A percentile compares a stretch with the other conserved stretches of the same genome.
Evolutionary conservation across 2,329 filamentous ascomycete species (phyloP).

Genomic region (Pyrenophora seminiperda): DNA sequence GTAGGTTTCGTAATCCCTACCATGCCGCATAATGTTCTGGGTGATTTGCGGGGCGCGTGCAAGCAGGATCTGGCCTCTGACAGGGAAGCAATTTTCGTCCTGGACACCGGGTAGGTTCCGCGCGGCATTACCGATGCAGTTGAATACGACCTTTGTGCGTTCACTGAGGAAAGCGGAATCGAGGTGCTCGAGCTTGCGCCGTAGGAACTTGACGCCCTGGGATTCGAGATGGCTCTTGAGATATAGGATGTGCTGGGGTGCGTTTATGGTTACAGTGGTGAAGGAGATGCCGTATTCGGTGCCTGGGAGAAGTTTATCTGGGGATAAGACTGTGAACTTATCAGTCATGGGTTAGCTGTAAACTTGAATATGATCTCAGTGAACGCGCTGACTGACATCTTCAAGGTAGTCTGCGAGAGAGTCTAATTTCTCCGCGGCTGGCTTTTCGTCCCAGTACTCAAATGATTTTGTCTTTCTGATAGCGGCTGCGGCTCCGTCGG

Average conservation of each 20-base stretch:
- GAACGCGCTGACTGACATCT: constrained; percentile 19
- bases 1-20: constrained; percentile 28
- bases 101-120: constrained; percentile 17
- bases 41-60: constrained; percentile 20
- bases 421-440: constrained; percentile 16
- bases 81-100: constrained; percentile 21
- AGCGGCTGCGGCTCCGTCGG: constrained; percentile 16
- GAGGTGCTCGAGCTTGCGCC: constrained; percentile 16
- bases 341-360: not conserved
- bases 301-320: constrained; percentile 18
- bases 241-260: constrained; percentile 24
- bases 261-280: constrained; percentile 26
- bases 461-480: constrained; percentile 19
- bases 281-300: constrained; percentile 23
- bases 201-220: constrained; percentile 17
- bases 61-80: constrained; percentile 25
- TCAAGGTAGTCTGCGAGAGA: constrained; percentile 23
- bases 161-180: constrained; percentile 15
- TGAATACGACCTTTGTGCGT: constrained; percentile 23
- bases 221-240: constrained; percentile 11
- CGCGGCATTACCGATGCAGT: constrained; percentile 26
- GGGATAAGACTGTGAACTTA: constrained; percentile 21
- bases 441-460: constrained; percentile 26
- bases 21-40: constrained; percentile 27
- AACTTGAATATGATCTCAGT: not conserved